Conservation (phyloP, 202 grass and related monocot species). For the Setaria viridis region DNA sequence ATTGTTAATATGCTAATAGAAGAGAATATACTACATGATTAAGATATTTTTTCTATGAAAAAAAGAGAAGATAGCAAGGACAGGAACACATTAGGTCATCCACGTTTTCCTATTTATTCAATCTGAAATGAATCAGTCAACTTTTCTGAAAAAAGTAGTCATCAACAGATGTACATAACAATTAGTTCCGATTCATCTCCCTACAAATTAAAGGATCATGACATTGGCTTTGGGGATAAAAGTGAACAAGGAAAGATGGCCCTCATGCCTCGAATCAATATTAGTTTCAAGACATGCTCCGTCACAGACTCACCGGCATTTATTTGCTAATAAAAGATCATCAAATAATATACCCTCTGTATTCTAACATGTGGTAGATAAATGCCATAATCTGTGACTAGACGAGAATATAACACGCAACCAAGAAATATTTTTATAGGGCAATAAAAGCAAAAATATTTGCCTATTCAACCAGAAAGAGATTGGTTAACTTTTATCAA, state of each 20-base stretch:
- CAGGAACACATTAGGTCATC: not conserved
- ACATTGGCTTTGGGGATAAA: not conserved
- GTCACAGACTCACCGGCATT: not conserved
- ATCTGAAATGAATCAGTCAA: not conserved
- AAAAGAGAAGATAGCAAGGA: too few species aligned
- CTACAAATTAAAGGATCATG: constrained; percentile 3
- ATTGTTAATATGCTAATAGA: not conserved
- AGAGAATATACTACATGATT: not conserved
- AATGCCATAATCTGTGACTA: not conserved
- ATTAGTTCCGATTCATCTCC: not conserved
- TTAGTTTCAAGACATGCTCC: not conserved
- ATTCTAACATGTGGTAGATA: not conserved
- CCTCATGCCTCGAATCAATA: not conserved
- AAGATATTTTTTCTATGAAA: not conserved
- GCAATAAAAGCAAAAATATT: not conserved
- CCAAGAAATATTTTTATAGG: not conserved
- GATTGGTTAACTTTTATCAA: not conserved
- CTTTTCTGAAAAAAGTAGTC: constrained; percentile 3
- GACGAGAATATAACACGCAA: constrained; percentile 2
- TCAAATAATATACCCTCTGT: not conserved
- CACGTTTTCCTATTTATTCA: not conserved
- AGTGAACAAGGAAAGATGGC: not conserved
- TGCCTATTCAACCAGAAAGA: not conserved
- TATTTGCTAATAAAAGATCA: not conserved
- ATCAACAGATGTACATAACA: constrained; percentile 11